Percentiles rank a stretch among this genome's conserved stretches.
These are phyloP conservation scores for Phytophthora meadii DNA, from an alignment of 352 stramenopile species.

Conservation along the genomic window DNA sequence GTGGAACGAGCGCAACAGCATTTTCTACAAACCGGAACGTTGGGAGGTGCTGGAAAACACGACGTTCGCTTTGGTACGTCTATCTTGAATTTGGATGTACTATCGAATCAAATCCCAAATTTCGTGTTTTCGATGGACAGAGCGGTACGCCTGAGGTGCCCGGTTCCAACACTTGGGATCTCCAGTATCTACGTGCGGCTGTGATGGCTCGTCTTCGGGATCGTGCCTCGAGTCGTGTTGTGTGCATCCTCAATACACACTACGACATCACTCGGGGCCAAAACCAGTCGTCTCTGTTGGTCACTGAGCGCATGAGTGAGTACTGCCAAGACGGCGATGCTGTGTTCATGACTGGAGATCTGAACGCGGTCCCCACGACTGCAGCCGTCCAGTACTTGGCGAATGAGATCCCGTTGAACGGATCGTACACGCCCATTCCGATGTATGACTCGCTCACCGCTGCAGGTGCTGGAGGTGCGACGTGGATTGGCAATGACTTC, in stretches of 20 bases:
- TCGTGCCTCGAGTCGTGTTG: slow-evolving; percentile 15
- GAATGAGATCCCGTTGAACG: slow-evolving; percentile 15
- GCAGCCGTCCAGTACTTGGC: slow-evolving; percentile 50
- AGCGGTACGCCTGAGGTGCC: slow-evolving; percentile 60
- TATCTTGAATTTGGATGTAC: background rate
- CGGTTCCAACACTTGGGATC: slow-evolving; percentile 63
- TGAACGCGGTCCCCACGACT: slow-evolving; percentile 52
- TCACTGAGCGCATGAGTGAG: slow-evolving; percentile 45
- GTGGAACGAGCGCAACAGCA: slow-evolving; percentile 67
- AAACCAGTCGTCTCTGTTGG: slow-evolving; percentile 54
- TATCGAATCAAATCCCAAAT: background rate
- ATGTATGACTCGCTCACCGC: slow-evolving; percentile 66
- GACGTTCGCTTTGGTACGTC: slow-evolving; percentile 68
- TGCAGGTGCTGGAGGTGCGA: slow-evolving; percentile 42
- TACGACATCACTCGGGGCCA: slow-evolving; percentile 68
- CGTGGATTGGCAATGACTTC: slow-evolving; percentile 67
- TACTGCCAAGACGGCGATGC: slow-evolving; percentile 52
- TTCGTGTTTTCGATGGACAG: slow-evolving; percentile 21
- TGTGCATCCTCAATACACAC: slow-evolving; percentile 79
- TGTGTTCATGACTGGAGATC: slow-evolving; percentile 65
- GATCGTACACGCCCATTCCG: slow-evolving; percentile 41
- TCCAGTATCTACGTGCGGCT: slow-evolving; percentile 62
- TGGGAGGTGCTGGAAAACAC: slow-evolving; percentile 49
- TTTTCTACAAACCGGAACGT: slow-evolving; percentile 59
- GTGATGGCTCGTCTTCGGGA: slow-evolving; percentile 59